Evolutionary conservation across 1,284 basidiomycete species (phyloP).

Genomic region (Rhodotorula sp.): DNA sequence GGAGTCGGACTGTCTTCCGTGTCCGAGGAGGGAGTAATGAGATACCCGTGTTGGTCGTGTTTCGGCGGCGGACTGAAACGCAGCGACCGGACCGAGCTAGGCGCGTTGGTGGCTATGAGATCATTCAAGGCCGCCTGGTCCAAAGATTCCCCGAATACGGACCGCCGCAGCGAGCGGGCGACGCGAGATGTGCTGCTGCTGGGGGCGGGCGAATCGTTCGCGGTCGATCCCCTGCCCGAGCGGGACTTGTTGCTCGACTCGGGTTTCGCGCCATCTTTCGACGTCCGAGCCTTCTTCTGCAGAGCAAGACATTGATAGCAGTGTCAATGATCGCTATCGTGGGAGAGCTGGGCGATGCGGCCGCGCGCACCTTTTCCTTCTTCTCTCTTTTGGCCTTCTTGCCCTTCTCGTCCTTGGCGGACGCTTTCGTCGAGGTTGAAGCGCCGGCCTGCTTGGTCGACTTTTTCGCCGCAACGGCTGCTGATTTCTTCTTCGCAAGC

Average conservation of each 20-base stretch:
- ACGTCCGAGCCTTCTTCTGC: neutral
- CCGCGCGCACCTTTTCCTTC: neutral
- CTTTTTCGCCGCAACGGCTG: neutral
- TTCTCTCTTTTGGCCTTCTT: neutral
- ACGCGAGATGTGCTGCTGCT: neutral
- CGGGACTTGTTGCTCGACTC: no score
- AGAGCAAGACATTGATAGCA: no score
- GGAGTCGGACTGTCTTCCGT: neutral
- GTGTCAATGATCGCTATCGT: no score
- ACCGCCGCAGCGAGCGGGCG: neutral
- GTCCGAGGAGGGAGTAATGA: neutral
- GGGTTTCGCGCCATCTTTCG: no score
- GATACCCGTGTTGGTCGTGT: constrained; percentile 5
- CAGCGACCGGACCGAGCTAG: neutral
- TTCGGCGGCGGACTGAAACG: constrained; percentile 8
- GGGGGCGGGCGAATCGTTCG: neutral
- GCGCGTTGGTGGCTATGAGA: constrained; percentile 1
- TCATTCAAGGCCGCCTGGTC: neutral
- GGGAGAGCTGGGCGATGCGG: no score
- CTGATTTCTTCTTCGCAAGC: neutral
- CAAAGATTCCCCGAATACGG: neutral
- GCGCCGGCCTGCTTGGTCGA: neutral
- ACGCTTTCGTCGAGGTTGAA: neutral
- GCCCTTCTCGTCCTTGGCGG: neutral
- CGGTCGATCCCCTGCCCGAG: neutral